These are phyloP conservation scores for Senna tora DNA, from an alignment of 306 rosid species.

Conservation along the genomic window DNA sequence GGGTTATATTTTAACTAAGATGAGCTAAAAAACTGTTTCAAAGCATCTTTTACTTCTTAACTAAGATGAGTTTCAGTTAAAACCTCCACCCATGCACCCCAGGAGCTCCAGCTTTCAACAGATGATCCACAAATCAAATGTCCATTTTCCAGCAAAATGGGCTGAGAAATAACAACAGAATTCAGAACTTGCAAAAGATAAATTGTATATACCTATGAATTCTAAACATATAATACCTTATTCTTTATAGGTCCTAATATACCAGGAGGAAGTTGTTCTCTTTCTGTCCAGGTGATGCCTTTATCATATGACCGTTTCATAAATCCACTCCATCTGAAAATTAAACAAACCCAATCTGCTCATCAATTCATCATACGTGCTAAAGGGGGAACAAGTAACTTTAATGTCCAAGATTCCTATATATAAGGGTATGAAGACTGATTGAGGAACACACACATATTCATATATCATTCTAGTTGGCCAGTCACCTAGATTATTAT, in stretches of 20 bases:
- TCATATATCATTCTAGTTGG: constrained; percentile 24
- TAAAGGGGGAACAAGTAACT: constrained; percentile 29
- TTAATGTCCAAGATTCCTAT: constrained; percentile 4
- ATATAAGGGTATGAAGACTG: background rate
- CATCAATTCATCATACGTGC: background rate
- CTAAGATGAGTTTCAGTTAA: constrained; percentile 27
- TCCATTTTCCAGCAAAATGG: constrained; percentile 84
- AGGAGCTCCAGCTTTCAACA: constrained; percentile 97
- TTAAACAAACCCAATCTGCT: constrained; percentile 30
- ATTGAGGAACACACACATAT: background rate
- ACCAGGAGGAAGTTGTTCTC: constrained; percentile 98
- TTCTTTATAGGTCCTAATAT: constrained; percentile 96
- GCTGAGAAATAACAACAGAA: constrained; percentile 54
- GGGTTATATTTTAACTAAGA: constrained; percentile 36
- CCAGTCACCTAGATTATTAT: background rate
- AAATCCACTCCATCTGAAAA: constrained; percentile 88
- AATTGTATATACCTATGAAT: constrained; percentile 2
- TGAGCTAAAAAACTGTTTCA: background rate
- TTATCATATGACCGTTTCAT: constrained; percentile 82
- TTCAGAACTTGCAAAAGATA: constrained; percentile 20
- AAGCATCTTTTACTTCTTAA: constrained; percentile 30
- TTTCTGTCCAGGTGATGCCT: constrained; percentile 75
- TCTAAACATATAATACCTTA: constrained; percentile 56
- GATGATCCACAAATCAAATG: constrained; percentile 89
- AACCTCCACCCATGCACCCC: constrained; percentile 99